Evolutionary conservation across 192 early-diverging fungal genomes (phyloP).

Genomic region (Linnemannia exigua): DNA sequence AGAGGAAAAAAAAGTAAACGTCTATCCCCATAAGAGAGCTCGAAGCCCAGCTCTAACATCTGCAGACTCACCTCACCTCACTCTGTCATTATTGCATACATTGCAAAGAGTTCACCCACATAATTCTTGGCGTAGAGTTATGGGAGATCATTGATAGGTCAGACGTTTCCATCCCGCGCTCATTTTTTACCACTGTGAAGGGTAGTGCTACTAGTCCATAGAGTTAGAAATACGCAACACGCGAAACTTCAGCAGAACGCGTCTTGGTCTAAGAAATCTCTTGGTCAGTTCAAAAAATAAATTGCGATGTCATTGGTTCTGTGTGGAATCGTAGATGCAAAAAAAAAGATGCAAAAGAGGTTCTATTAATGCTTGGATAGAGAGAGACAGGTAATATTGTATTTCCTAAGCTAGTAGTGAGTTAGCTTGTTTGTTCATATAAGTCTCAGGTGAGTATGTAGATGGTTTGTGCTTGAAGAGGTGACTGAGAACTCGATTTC

Average conservation of each 20-base stretch:
- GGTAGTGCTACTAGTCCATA: neutral
- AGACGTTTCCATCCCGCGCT: neutral
- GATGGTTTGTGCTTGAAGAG: neutral
- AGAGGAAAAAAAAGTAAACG: too few species aligned
- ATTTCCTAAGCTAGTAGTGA: neutral
- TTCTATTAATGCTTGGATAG: neutral
- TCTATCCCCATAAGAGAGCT: too few species aligned
- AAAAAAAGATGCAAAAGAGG: neutral
- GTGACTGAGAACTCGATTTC: neutral
- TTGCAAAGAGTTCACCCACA: neutral
- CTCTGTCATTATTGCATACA: neutral
- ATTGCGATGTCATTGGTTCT: neutral
- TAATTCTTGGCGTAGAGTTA: neutral
- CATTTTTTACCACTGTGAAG: neutral
- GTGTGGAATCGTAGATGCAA: neutral
- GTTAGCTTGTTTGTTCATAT: neutral
- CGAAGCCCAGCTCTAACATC: too few species aligned
- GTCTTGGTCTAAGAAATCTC: neutral
- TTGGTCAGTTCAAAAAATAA: too few species aligned
- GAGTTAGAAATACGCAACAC: neutral
- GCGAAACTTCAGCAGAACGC: neutral
- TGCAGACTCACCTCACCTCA: neutral
- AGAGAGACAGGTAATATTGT: neutral
- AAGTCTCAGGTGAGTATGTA: too few species aligned
- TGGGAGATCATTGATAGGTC: neutral